Evolutionary conservation across 306 rosid species (phyloP), one percentile per base, ranked within the genome.

Genomic region (Glycine latifolia): DNA sequence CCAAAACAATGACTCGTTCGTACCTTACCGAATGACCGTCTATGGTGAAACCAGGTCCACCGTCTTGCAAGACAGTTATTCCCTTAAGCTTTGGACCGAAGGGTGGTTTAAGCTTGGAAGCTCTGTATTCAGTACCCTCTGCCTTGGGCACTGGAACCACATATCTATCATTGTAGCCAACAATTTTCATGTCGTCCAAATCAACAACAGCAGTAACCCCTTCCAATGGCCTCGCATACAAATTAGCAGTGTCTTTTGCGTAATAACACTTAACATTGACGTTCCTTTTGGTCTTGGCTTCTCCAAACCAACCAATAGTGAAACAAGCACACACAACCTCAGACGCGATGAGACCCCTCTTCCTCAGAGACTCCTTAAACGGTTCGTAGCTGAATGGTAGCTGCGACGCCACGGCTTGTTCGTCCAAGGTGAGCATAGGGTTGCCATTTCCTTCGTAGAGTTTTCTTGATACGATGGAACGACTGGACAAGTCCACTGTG

Each of bases 371-470:
- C 3, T 69, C 37, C 8, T 46, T 67, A 10, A 86, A 86, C 10
- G 89, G 85, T 39, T 39, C 44, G 26, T 83, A 83, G 2, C 39
- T 35, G 39, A 35, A 35, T 35, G 20, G 20, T 20, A 20, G 20
- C 20, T 20, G 20, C 20, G 20, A 20, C 20, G 20, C 20, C 20
- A 20, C 20, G 20, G 20, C 20, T 20, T 20, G 20, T 1, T 20
- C 20, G 20, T 20, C 20, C 20, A 20, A 20, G 4, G 78, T 84
- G 0, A 76, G 26, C 68, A 83, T 48, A 9, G 92, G 90, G 65
- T 65, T 87, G 14, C 89, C 91, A 11, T 86, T 73, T 0, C 92
- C 94, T 17, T 59, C 11, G 76, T 87, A 33, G 10, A 82, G 73
- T 52, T 52, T 81, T 50, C 48, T 67, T 3, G 90, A 87, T 48